Conservation (phyloP, 257 asterid genomes). For the Petrea volubilis region DNA sequence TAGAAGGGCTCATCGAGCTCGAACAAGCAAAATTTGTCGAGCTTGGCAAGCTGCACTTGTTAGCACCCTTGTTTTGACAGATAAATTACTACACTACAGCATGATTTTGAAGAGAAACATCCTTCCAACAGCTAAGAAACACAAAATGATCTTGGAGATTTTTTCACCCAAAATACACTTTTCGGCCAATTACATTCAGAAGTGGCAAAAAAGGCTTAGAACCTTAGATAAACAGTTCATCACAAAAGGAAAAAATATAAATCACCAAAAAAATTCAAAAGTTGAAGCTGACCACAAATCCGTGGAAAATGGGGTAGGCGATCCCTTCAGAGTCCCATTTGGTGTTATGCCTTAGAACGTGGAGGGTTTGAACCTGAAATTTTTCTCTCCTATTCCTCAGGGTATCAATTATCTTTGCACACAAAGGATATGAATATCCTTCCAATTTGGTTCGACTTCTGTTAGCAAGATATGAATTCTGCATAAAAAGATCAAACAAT, state of each 20-base stretch:
- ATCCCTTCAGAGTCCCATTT: constrained; percentile 68
- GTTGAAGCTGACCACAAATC: constrained; percentile 69
- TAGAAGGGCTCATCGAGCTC: too few relatives aligned
- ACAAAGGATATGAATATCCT: constrained; percentile 80
- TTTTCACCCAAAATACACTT: neutral
- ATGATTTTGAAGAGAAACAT: neutral
- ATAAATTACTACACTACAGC: neutral
- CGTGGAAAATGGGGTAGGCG: constrained; percentile 74
- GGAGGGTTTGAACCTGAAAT: constrained; percentile 75
- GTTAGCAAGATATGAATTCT: constrained; percentile 39
- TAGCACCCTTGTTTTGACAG: too few relatives aligned
- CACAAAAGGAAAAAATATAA: neutral
- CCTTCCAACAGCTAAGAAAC: neutral
- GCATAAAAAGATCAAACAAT: constrained; percentile 37
- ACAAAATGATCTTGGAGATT: neutral
- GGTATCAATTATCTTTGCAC: constrained; percentile 70
- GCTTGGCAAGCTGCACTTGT: too few relatives aligned
- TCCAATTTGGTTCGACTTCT: constrained; percentile 26
- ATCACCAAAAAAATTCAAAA: constrained; percentile 17
- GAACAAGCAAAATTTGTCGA: too few relatives aligned
- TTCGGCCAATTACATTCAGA: neutral
- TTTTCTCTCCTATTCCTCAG: constrained; percentile 55
- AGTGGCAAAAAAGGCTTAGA: neutral
- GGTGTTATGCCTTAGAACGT: constrained; percentile 81
- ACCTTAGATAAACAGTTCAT: neutral